Evolutionary conservation across 305 asterid genomes (phyloP), one percentile per base, ranked within the genome.

Genomic region (Rubia tinctorum): DNA sequence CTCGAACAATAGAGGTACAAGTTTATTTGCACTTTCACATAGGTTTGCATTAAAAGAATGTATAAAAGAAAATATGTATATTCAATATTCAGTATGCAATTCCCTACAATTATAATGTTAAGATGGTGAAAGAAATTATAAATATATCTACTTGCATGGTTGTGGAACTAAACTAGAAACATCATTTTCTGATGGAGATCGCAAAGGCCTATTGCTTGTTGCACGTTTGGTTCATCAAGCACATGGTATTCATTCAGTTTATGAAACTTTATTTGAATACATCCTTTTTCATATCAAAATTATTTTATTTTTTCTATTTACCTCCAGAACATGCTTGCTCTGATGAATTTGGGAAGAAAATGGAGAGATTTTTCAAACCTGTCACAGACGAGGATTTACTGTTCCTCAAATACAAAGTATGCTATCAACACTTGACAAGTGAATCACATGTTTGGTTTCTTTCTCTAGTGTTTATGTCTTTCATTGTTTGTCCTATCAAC

Each of bases 281-380:
- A 44, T 43, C 42, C 55, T 75, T 45, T 22, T 71, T 64, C 17
- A 12, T 42, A 42, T 63, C 51, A 2, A 27, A 68, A 58, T 53
- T 69, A 42, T 59, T 22, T 42, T 67, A 20, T 44, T 63, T 56
- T 34, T 40, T 22, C 56, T 6, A 8, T 70, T 47, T 42, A 62
- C 49, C 60, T 69, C 78, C 78, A 78, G 78, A 53, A 61, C 55
- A 60, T 43, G 71, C 78, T 51, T 78, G 75, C 56, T 69, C 71
- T 14, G 15, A 1, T 69, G 65, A 68, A 5, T 78, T 74, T 64
- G 70, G 82, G 82, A 64, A 75, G 72, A 10, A 44, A 78, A 30
- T 70, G 76, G 79, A 78, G 59, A 3, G 51, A 20, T 1, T 70
- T 55, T 69, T 78, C 45, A 72, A 79, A 69, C 68, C 76, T 8